Percentiles rank a stretch among this genome's conserved stretches.
phyloP scores from a whole-genome alignment of 225 moss, liverwort and hornwort genomes.

The Anthoceros angustus region DNA sequence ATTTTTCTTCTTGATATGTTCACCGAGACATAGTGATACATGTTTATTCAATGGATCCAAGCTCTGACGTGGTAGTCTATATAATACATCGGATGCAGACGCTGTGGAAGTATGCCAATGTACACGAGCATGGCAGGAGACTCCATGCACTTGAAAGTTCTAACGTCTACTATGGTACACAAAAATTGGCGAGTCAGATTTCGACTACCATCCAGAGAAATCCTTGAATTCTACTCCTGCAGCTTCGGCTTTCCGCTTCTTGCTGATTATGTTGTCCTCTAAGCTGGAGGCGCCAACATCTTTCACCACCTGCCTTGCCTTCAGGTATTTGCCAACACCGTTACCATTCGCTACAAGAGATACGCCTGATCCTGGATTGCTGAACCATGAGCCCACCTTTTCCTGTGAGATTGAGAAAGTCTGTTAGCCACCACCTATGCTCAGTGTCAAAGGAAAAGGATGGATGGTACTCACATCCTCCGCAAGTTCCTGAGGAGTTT shows the following conservation, averaged over 20 bases:
- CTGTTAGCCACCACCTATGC: not conserved
- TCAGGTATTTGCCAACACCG: conserved; percentile 51
- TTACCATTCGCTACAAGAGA: conserved; percentile 38
- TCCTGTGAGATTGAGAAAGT: conserved; percentile 2
- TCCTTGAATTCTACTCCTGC: conserved; percentile 40
- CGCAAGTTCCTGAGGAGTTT: conserved; percentile 24
- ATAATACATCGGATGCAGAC: too few species aligned
- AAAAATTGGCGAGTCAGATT: not conserved
- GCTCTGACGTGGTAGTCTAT: too few species aligned
- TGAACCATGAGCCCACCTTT: conserved; percentile 45
- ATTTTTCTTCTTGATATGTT: too few species aligned
- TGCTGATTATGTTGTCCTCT: conserved; percentile 15
- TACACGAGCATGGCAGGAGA: too few species aligned
- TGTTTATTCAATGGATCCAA: too few species aligned
- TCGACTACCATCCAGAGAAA: conserved; percentile 38
- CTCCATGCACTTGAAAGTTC: too few species aligned
- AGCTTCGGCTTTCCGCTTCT: conserved; percentile 25
- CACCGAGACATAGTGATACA: too few species aligned
- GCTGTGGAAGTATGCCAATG: too few species aligned
- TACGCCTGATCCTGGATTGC: conserved; percentile 37
- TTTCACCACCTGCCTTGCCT: not conserved
- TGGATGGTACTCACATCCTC: conserved; percentile 33
- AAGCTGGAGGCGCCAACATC: conserved; percentile 9
- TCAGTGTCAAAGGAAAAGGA: not conserved
- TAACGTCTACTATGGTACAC: not conserved